Base-by-base conservation (phyloP, 2,329 filamentous ascomycete genomes). In the Zopfia rhizophila region DNA sequence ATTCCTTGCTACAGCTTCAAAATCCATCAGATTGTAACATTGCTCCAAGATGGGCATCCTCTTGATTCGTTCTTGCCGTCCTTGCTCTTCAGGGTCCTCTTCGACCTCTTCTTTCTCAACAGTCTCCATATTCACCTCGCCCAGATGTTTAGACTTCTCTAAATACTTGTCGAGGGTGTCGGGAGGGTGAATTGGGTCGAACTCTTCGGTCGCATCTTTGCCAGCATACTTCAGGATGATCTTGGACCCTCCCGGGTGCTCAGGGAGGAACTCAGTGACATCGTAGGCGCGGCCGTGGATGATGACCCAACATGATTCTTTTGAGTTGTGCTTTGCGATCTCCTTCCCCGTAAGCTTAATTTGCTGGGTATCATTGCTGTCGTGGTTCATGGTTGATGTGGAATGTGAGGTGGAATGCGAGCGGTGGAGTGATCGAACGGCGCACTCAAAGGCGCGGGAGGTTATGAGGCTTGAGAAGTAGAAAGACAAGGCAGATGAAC, bases 191-290 rank as follows among this genome's bases (percentile, higher is more conserved):
- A 87, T 43, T 73, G 76, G 39, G 69, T 73, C 31, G 78, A 81
- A 85, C 72, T 57, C 82, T 69, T 74, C 62, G 8, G 65, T 71
- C n/a, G 66, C 66, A 44, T 71, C 68, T 44, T 68, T 66, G 56
- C 68, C 68, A 13, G 68, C 56, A 54, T 97, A 96, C 77, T 96
- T 96, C 56, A 99, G 82, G 65, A 99, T 97, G 70, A 97, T 95
- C 68, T 93, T 94, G 57, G 86, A 82, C 25, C 84, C 84, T 21
- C 84, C 83, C 4, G 84, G 83, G 65, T 86, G 84, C 48, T 84
- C 76, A n/a, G 80, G 79, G 7, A 84, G 76, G 64, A 90, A 89
- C 12, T 82, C 77, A 17, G 83, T 86, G 31, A 90, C 71, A 65
- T 90, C 84, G 74, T 85, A 89, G 19, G 89, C 84, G 58, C 82